Conservation (phyloP, 345 rosid species). For the Clausena lansium region DNA sequence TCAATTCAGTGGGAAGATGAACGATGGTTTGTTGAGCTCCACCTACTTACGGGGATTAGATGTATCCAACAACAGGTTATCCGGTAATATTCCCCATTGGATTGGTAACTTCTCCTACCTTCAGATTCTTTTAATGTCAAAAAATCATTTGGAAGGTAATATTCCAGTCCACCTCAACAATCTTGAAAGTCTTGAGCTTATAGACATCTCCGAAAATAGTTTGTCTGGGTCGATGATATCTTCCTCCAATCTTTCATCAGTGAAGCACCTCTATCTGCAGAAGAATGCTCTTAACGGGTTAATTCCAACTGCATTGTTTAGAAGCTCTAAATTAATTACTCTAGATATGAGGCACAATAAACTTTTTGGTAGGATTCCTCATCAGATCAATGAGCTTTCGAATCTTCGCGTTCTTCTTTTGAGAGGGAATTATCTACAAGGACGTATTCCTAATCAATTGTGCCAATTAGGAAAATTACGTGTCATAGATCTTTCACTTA, state of each 20-base stretch:
- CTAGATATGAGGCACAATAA: neutral
- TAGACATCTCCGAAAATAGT: neutral
- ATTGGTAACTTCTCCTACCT: neutral
- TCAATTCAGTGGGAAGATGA: neutral
- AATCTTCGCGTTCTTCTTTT: neutral
- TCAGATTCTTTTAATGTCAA: neutral
- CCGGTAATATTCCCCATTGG: neutral
- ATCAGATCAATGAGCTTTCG: neutral
- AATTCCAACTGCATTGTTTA: too few relatives aligned
- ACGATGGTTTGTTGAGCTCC: neutral
- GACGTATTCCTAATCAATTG: neutral
- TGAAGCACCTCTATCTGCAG: neutral
- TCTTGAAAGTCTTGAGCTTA: neutral
- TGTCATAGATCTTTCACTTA: neutral
- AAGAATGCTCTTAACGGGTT: neutral
- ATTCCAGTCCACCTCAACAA: neutral
- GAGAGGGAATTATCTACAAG: neutral
- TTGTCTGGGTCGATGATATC: neutral
- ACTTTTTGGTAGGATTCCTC: neutral
- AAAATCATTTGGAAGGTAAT: neutral
- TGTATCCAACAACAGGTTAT: neutral
- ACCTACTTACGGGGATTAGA: fast-evolving
- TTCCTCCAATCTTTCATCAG: neutral
- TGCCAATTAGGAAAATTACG: neutral
- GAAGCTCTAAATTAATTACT: neutral